phyloP scores from a whole-genome alignment of 1,139 yeast genomes.

The Taphrina populina region DNA sequence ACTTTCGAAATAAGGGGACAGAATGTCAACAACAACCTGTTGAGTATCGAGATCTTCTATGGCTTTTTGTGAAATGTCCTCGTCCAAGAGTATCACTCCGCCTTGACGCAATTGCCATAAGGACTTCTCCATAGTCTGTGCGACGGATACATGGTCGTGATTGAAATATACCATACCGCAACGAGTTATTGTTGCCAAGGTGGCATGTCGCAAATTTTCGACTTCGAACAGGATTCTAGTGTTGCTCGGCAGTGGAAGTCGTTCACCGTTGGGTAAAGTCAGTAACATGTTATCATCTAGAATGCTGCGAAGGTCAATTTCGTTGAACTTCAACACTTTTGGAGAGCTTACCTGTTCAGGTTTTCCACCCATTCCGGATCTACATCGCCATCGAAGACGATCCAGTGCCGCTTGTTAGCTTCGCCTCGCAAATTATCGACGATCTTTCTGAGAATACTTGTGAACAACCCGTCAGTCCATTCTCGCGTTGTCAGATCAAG shows the following conservation, averaged over 20 bases:
- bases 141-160: constrained; percentile 43
- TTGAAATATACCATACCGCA: constrained; percentile 88
- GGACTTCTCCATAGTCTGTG: constrained; percentile 42
- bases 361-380: constrained; percentile 96
- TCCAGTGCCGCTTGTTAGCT: constrained; percentile 60
- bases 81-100: constrained; percentile 43
- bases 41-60: background rate
- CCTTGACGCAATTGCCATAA: constrained; percentile 38
- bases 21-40: background rate
- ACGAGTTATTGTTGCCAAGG: constrained; percentile 89
- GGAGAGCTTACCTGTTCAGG: constrained; percentile 53
- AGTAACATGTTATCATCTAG: constrained; percentile 80
- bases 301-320: constrained; percentile 50
- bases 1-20: background rate
- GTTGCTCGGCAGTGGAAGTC: constrained; percentile 64
- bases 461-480: constrained; percentile 88
- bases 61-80: constrained; percentile 38
- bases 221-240: constrained; percentile 75
- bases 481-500: constrained; percentile 78
- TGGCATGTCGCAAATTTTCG: constrained; percentile 62
- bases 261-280: constrained; percentile 87
- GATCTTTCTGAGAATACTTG: constrained; percentile 63
- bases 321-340: background rate
- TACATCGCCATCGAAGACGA: constrained; percentile 87
- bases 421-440: constrained; percentile 63